Base-by-base conservation (phyloP, 371 early-diverging fungal genomes). In the Mucor mucedo region DNA sequence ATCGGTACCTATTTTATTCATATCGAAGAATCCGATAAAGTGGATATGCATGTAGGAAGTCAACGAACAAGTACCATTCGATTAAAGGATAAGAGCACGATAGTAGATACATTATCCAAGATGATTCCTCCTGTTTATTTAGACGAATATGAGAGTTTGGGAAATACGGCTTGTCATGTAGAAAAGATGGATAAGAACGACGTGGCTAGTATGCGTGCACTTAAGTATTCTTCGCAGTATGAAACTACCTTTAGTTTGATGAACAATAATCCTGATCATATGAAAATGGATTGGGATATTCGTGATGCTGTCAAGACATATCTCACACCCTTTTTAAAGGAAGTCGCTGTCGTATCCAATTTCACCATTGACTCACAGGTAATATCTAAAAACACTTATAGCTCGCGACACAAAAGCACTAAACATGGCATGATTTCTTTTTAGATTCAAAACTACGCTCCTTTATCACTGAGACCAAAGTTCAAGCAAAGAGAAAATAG, bases 221-320 rank as follows among this genome's bases (percentile, higher is more conserved):
- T 94, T 58, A 91, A 92, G 66, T 93, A 89, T 62, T 84, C 93
- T 0, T 75, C 90, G 6, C 78, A 84, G 52, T 95, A 93, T 66
- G 91, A 93, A 66, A 65, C 92, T 9, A 89, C 88, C 0, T 88
- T 93, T 52, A 92, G 89, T 63, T 72, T 95, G 14, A 82, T 94
- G 80, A 91, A 90, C 63, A 93, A 87, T 5, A 85, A 93, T 60
- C 91, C 93, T 0, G 76, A 77, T 14, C 71, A 76, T 11, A 65
- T 83, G 16, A 61, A 76, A 1, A 83, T 90, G 5, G 80, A 83
- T 41, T 95, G 94, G 94, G 88, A 91, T 61, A 88, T 91, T 54
- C 81, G 86, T 48, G 80, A 76, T 10, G 89, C 88, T 3, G 72
- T 91, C 7, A 67, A 88, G 53, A 75, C 59, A 13, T 81, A 83